Conservation (phyloP, 2,329 filamentous ascomycete genomes). For the Acrodontium crateriforme region DNA sequence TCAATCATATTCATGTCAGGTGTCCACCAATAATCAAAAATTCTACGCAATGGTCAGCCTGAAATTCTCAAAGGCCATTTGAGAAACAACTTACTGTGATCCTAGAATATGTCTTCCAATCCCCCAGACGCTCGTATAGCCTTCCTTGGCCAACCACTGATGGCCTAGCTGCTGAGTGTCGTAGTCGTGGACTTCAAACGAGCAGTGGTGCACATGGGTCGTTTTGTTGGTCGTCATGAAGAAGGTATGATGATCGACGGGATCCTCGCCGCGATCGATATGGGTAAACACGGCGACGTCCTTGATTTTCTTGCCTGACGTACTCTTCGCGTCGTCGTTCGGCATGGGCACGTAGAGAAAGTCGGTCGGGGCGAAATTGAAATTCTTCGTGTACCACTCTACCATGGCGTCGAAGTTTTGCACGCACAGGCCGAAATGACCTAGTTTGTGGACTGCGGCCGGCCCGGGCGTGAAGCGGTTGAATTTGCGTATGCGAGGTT, state of each 20-base stretch:
- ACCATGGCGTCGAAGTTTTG: conserved; percentile 21
- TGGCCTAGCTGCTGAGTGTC: conserved; percentile 58
- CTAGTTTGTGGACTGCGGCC: conserved; percentile 36
- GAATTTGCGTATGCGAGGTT: conserved; percentile 26
- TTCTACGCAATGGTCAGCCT: too few species aligned
- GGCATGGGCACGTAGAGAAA: conserved; percentile 18
- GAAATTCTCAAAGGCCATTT: conserved; percentile 2
- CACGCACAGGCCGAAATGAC: conserved; percentile 32
- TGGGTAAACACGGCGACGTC: conserved; percentile 33
- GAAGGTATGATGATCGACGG: conserved; percentile 43
- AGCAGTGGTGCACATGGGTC: conserved; percentile 50
- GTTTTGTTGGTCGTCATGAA: conserved; percentile 31
- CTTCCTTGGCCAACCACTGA: conserved; percentile 50
- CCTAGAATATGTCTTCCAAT: conserved; percentile 57
- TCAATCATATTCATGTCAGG: conserved; percentile 42
- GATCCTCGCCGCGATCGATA: conserved; percentile 37
- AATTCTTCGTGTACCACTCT: conserved; percentile 28
- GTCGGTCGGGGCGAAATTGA: conserved; percentile 36
- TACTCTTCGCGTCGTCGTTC: conserved; percentile 3
- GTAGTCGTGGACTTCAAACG: conserved; percentile 58
- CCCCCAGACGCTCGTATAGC: conserved; percentile 55
- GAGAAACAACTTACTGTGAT: conserved; percentile 32
- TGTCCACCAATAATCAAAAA: conserved; percentile 63
- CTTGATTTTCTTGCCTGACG: conserved; percentile 6
- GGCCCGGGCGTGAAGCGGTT: conserved; percentile 33